These are phyloP conservation scores for Seminavis robusta DNA, from an alignment of 108 stramenopile species.

Conservation along the genomic window DNA sequence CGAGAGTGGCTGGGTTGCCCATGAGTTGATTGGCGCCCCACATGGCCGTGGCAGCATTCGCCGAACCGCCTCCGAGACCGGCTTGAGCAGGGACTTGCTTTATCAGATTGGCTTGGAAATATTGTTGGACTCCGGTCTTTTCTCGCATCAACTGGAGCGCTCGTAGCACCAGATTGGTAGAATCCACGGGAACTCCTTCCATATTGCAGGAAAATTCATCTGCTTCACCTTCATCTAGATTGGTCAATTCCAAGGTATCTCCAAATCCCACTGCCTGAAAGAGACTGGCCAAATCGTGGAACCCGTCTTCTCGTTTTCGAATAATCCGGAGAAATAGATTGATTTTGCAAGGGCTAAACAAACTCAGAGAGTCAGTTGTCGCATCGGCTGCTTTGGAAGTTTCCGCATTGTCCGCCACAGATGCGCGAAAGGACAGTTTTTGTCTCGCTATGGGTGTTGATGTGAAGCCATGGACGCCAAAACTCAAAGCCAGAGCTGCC, in stretches of 20 bases:
- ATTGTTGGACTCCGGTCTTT: conserved; percentile 54
- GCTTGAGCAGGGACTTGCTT: conserved; percentile 92
- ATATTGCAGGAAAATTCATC: conserved; percentile 87
- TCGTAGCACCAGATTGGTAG: conserved; percentile 82
- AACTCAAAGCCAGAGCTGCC: too few relatives aligned
- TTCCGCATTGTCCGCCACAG: too few relatives aligned
- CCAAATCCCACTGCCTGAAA: conserved; percentile 95
- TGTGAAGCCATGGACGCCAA: too few relatives aligned
- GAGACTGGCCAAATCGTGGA: conserved; percentile 92
- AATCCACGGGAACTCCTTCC: conserved; percentile 85
- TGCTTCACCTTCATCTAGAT: conserved; percentile 18
- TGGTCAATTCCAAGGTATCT: conserved; percentile 68
- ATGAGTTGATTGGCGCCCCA: conserved; percentile 90
- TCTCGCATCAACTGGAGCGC: conserved; percentile 87
- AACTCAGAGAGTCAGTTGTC: too few relatives aligned
- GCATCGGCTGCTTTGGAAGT: too few relatives aligned
- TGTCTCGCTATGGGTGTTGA: too few relatives aligned
- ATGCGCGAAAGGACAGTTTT: too few relatives aligned
- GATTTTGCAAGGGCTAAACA: conserved; percentile 94
- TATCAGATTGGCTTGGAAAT: conserved; percentile 79
- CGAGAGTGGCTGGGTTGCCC: conserved; percentile 79
- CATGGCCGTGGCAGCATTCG: conserved; percentile 94
- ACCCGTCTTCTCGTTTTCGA: conserved; percentile 88
- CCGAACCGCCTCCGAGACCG: conserved; percentile 92
- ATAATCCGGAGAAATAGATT: conserved; percentile 96